Evolutionary conservation across 1,284 basidiomycete species (phyloP), one percentile per base, ranked within the genome.

Genomic region (Tilletia horrida): DNA sequence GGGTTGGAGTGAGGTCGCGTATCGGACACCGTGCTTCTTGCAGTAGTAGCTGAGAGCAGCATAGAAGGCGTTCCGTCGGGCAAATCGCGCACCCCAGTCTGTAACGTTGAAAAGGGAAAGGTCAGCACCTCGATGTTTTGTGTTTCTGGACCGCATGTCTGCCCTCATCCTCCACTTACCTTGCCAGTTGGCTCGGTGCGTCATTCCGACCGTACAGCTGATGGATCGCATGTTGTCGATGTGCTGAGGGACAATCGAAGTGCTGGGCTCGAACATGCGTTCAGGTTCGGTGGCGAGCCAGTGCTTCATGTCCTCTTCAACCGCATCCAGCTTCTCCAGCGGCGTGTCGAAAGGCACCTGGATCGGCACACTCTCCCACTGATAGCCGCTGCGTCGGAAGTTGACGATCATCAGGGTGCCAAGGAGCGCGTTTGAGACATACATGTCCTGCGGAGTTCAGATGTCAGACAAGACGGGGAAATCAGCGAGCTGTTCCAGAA

Each of bases 201-300:
- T 79, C 78, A 80, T 80, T 63, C 74, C 77, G 42, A 79, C 74
- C 6, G 77, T 79, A 65, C 74, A 75, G 42, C 77, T 75, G 42
- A 79, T 69, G 16, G 68, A 63, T 2, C 76, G 74, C 78, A 76
- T 78, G 69, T 75, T 77, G 48, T 74, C 70, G 68, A 79, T 74
- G 66, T 69, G 66, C 61, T 79, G 76, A 31, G 75, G 76, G 2
- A 77, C 73, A 35, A 80, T 76, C 23, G 73, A 71, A 2, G 77
- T 76, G 55, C 76, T 74, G 3, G 77, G 78, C 45, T 79, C 68
- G 50, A 80, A 80, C 55, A 77, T 71, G 6, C 78, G 73, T 44
- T 80, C 78, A 1, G 74, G 73, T 65, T 80, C 78, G 50, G 77
- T 79, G 62, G 78, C 72, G 1, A 80, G 71, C 78, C 78, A 80